These are phyloP conservation scores for Backusella australiensis DNA, from an alignment of 192 early-diverging fungal species.

Conservation along the genomic window DNA sequence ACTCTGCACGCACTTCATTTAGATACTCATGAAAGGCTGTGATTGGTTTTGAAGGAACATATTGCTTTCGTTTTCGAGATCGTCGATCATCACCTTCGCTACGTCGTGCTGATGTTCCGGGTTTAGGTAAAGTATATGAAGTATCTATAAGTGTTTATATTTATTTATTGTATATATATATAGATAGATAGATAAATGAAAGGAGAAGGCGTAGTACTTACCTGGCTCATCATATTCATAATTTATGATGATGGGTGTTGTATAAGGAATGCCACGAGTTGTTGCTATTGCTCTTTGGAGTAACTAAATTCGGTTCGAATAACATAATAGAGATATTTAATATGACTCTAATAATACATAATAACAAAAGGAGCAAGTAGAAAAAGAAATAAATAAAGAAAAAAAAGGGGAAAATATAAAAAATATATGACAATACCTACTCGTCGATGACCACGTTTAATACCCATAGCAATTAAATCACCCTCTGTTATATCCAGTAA, in stretches of 20 bases:
- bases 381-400: background rate
- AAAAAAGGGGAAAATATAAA: background rate
- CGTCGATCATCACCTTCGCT: background rate
- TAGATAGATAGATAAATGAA: background rate
- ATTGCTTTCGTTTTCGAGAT: constrained; percentile 5
- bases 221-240: background rate
- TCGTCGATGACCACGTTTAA: constrained; percentile 43
- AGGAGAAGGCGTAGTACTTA: background rate
- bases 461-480: constrained; percentile 31
- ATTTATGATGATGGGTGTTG: constrained; percentile 5
- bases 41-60: background rate
- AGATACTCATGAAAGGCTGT: background rate
- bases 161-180: background rate
- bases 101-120: background rate
- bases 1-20: background rate
- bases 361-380: background rate
- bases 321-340: background rate
- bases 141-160: background rate
- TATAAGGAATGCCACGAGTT: constrained; percentile 1
- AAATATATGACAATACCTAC: constrained; percentile 17
- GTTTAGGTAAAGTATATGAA: constrained; percentile 8
- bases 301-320: constrained; percentile 22
- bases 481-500: constrained; percentile 38
- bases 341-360: background rate
- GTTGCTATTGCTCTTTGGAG: constrained; percentile 31